Base-by-base conservation (phyloP, 371 early-diverging fungal species). In the Dichotomocladium elegans region DNA sequence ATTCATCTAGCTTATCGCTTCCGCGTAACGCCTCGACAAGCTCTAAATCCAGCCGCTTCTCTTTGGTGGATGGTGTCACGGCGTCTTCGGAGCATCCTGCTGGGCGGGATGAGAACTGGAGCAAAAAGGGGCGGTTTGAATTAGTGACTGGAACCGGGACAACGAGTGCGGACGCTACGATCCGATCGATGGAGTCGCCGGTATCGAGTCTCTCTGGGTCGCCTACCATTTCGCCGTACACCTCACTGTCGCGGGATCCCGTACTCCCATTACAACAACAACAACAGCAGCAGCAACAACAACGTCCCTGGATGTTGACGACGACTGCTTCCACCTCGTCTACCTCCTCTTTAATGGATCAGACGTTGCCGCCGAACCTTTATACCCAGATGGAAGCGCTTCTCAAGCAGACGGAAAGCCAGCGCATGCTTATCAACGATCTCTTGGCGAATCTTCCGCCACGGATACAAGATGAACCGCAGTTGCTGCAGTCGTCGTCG, bases 41-140 rank as follows among this genome's bases (percentile, higher is more conserved):
- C 26, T 52, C 49, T 31, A 65, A 63, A 41, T 49, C 55, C 4
- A 61, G 61, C 37, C 58, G 61, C 9, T 60, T 63, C 31, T 53
- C 63, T 28, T 58, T 66, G 49, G 66, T 61, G 10, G 53, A 48
- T 41, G 52, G 42, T n/a, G n/a, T n/a, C n/a, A 15, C 37, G 21
- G 21, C 37, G 21, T 37, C n/a, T n/a, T n/a, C n/a, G n/a, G n/a
- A n/a, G 12, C 26, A 37, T 47, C 41, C 47, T 47, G 54, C 49
- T 25, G 49, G 37, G 15, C 25, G 40, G 51, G 30, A 51, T 19
- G 37, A 37, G 15, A 10, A 33, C 57, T 74, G 67, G 15, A 49
- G 75, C 34, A 72, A 70, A 41, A 76, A 68, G 29, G 72, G 72
- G 11, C 51, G 75, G 15, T 75, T 75, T 56, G 75, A 75, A 45